phyloP scores from a whole-genome alignment of 1,284 basidiomycete species.

The Fomes fomentarius region DNA sequence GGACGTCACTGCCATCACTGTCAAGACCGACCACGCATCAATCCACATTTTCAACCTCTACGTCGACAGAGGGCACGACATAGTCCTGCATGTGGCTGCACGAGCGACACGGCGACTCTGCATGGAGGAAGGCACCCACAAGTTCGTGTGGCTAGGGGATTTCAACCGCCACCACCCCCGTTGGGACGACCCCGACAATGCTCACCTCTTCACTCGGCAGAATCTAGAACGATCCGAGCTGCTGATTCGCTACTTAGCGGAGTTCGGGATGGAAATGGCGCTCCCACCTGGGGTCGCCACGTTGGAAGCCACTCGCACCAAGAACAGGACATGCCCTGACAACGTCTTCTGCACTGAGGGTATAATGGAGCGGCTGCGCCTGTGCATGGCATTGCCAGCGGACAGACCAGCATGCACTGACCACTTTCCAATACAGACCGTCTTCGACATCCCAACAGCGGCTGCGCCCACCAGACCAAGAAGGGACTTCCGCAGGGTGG shows the following conservation, averaged over 20 bases:
- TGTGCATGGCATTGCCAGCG: slow-evolving; percentile 21
- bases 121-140: background rate
- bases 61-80: slow-evolving; percentile 33
- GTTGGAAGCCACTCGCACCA: slow-evolving; percentile 26
- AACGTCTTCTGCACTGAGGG: slow-evolving; percentile 35
- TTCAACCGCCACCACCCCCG: slow-evolving; percentile 54
- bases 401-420: slow-evolving; percentile 26
- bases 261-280: slow-evolving; percentile 27
- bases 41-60: slow-evolving; percentile 41
- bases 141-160: slow-evolving; percentile 46
- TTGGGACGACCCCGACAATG: slow-evolving; percentile 46
- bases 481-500: slow-evolving; percentile 28
- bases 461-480: background rate
- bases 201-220: slow-evolving; percentile 36
- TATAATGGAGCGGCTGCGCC: slow-evolving; percentile 20
- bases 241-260: slow-evolving; percentile 26
- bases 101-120: background rate
- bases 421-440: slow-evolving; percentile 27
- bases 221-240: slow-evolving; percentile 22
- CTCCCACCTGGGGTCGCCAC: slow-evolving; percentile 36
- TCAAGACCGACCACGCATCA: slow-evolving; percentile 9
- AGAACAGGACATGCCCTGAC: slow-evolving; percentile 37
- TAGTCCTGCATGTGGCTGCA: slow-evolving; percentile 20
- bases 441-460: slow-evolving; percentile 6
- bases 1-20: slow-evolving; percentile 35